Percentiles rank a stretch among this genome's conserved stretches.
Conservation (phyloP, 129 eudicot genomes). For the Solidago caesia region DNA sequence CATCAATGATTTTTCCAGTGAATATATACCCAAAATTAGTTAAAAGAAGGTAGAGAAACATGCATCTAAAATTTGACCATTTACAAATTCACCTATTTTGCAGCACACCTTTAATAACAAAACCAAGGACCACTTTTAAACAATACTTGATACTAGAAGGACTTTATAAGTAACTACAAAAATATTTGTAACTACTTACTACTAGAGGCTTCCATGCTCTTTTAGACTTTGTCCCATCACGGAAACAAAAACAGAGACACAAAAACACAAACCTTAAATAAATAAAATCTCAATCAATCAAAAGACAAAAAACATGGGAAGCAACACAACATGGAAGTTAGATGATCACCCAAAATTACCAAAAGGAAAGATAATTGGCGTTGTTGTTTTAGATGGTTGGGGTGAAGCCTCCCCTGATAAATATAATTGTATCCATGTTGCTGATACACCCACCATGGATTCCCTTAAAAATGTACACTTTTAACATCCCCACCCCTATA, state of each 20-base stretch:
- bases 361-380: constrained; percentile 70
- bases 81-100: not conserved
- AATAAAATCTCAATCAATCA: not conserved
- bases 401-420: constrained; percentile 79
- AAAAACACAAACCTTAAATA: not conserved
- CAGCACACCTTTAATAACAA: not conserved
- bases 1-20: too few species aligned
- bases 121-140: not conserved
- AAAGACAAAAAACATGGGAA: constrained; percentile 51
- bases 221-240: not conserved
- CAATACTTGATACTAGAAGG: not conserved
- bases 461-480: constrained; percentile 58
- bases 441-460: constrained; percentile 92
- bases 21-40: too few species aligned
- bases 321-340: constrained; percentile 63
- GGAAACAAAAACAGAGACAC: not conserved
- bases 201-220: constrained; percentile 27
- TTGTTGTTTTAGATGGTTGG: constrained; percentile 95
- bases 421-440: constrained; percentile 84
- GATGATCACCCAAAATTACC: constrained; percentile 87
- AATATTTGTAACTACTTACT: not conserved
- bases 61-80: not conserved
- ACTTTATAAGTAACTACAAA: too few species aligned
- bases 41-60: too few species aligned
- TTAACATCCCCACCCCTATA: not conserved